A percentile compares a stretch with the other conserved stretches of the same genome.
phyloP scores from a whole-genome alignment of 1,139 yeast species.

The Hyphopichia pseudoburtonii region DNA sequence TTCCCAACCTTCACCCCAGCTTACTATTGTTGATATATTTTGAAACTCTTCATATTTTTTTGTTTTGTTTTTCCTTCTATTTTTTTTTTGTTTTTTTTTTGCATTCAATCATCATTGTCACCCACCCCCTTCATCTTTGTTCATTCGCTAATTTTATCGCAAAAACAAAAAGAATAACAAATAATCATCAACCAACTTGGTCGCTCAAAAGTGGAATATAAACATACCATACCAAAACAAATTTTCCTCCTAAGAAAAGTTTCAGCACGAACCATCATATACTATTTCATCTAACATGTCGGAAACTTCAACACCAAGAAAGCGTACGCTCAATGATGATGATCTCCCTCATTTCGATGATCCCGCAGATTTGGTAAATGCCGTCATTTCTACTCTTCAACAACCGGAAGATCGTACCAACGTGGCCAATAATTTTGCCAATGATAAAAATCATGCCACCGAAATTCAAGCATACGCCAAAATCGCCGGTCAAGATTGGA shows the following conservation, averaged over 20 bases:
- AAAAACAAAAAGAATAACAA: too few species aligned
- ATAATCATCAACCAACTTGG: too few species aligned
- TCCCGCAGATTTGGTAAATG: slow-evolving; percentile 53
- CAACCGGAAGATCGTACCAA: slow-evolving; percentile 52
- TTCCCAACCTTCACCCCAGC: too few species aligned
- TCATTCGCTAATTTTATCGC: too few species aligned
- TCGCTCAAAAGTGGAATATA: too few species aligned
- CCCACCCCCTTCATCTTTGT: too few species aligned
- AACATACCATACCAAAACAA: too few species aligned
- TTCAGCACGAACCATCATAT: not conserved
- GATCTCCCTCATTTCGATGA: slow-evolving; percentile 43
- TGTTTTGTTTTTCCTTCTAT: too few species aligned
- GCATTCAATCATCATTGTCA: too few species aligned
- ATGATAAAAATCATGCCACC: slow-evolving; percentile 72
- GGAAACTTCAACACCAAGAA: slow-evolving; percentile 29
- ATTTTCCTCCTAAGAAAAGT: not conserved
- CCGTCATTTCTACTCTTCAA: slow-evolving; percentile 49
- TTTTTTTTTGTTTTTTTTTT: too few species aligned
- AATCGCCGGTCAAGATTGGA: slow-evolving; percentile 92
- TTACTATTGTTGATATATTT: too few species aligned
- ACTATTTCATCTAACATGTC: slow-evolving; percentile 15
- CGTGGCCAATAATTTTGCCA: slow-evolving; percentile 51
- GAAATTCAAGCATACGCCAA: slow-evolving; percentile 97
- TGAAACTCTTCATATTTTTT: too few species aligned
- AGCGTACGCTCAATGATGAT: slow-evolving; percentile 23